Evolutionary conservation across 352 stramenopile genomes (phyloP).

Genomic region (Globisporangium acanthophoron): DNA sequence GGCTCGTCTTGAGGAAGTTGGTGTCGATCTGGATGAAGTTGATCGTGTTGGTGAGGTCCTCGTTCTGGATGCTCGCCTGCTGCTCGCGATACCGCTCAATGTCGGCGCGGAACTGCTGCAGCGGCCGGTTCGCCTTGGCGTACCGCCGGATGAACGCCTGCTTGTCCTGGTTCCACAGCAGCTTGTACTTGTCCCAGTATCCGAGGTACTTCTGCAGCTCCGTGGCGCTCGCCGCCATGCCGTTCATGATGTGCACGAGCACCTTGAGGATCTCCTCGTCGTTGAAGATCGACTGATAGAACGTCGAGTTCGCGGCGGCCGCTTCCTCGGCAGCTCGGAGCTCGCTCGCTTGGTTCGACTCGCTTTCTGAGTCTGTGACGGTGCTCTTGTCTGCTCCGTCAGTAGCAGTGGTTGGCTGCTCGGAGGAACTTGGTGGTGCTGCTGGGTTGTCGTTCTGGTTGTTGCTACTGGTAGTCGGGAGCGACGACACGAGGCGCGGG

Average conservation of each 20-base stretch:
- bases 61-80: constrained; percentile 89
- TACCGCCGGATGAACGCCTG: constrained; percentile 95
- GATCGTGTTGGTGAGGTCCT: constrained; percentile 91
- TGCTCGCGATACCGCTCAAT: constrained; percentile 90
- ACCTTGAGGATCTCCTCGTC: constrained; percentile 95
- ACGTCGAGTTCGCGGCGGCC: constrained; percentile 42
- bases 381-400: not conserved
- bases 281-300: constrained; percentile 94
- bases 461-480: constrained; percentile 17
- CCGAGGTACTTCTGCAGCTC: constrained; percentile 94
- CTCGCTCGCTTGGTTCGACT: constrained; percentile 1
- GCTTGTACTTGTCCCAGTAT: constrained; percentile 94
- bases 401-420: not conserved
- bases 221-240: constrained; percentile 90
- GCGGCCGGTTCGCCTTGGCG: constrained; percentile 90
- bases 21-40: constrained; percentile 96
- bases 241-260: constrained; percentile 95
- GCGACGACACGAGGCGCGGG: constrained; percentile 68
- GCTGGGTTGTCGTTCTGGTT: constrained; percentile 20
- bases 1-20: constrained; percentile 87
- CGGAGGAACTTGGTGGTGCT: not conserved
- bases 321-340: not conserved
- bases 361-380: constrained; percentile 1
- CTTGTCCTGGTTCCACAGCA: constrained; percentile 93
- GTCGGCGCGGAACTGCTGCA: constrained; percentile 91